phyloP scores from a whole-genome alignment of 768 basidiomycete genomes.

The Mycena epipterygia region DNA sequence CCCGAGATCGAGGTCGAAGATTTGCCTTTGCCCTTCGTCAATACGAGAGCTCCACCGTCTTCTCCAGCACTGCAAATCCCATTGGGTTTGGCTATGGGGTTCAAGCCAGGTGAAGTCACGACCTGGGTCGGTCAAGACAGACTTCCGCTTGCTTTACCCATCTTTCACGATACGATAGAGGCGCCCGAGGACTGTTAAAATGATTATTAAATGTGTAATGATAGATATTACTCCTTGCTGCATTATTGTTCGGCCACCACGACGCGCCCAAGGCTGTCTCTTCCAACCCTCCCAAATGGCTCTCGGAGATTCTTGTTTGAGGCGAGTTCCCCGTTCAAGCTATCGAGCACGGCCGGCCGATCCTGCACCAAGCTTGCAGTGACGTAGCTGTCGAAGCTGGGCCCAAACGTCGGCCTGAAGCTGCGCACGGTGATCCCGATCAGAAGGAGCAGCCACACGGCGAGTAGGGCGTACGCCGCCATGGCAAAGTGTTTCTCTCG shows the following conservation, averaged over 20 bases:
- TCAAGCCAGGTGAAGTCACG: too few species aligned
- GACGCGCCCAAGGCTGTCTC: constrained; percentile 2
- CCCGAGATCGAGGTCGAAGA: too few species aligned
- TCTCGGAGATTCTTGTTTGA: constrained; percentile 3
- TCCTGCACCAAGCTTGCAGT: constrained; percentile 26
- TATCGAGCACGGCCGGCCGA: constrained; percentile 11
- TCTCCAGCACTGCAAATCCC: too few species aligned
- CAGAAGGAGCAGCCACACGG: constrained; percentile 24
- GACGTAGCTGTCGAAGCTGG: constrained; percentile 31
- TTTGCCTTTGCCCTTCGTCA: too few species aligned
- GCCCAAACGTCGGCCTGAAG: constrained; percentile 22
- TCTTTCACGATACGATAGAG: too few species aligned
- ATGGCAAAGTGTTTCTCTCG: constrained; percentile 5
- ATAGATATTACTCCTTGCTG: too few species aligned
- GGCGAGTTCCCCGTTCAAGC: constrained; percentile 6
- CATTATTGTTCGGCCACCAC: constrained; percentile 3
- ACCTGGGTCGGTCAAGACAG: too few species aligned
- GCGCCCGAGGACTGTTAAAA: too few species aligned
- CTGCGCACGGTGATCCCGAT: constrained; percentile 20
- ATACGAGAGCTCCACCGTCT: too few species aligned
- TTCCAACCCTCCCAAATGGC: not conserved
- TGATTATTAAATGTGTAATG: too few species aligned
- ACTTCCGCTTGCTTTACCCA: too few species aligned
- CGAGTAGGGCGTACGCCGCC: constrained; percentile 20
- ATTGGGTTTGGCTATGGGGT: too few species aligned